These are phyloP conservation scores for Plasmodium cynomolgi DNA, from an alignment of 169 alveolate genomes.

Conservation along the genomic window DNA sequence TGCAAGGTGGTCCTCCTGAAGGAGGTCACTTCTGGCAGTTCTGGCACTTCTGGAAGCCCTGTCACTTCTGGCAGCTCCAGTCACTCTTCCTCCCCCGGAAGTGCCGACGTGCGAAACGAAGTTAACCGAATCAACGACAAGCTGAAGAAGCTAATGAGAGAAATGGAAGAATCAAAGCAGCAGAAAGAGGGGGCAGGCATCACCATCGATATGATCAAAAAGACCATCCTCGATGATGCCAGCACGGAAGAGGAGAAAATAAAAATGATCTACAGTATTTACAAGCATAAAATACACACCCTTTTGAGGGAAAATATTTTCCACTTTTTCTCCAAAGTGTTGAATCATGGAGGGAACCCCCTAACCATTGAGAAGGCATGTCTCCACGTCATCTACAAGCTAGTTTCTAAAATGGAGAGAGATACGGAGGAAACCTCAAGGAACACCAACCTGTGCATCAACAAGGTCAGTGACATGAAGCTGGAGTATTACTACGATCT, in stretches of 20 bases:
- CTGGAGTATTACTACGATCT: constrained; percentile 32
- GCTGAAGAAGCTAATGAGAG: not conserved
- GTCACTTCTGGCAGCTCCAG: not conserved
- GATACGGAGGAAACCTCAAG: constrained; percentile 2
- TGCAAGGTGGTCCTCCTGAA: constrained; percentile 20
- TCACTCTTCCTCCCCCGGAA: not conserved
- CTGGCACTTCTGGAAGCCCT: too few species aligned
- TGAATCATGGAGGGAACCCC: not conserved
- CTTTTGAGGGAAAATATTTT: constrained; percentile 38
- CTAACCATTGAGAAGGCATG: constrained; percentile 19
- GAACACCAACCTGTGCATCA: constrained; percentile 22
- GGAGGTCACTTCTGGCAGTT: not conserved
- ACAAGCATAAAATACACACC: constrained; percentile 30
- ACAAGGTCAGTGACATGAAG: constrained; percentile 19
- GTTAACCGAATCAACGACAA: constrained; percentile 35
- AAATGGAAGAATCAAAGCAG: constrained; percentile 1
- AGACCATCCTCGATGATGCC: not conserved
- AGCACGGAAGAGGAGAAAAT: constrained; percentile 27
- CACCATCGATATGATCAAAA: constrained; percentile 12
- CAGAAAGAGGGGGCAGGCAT: not conserved
- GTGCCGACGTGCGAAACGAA: not conserved
- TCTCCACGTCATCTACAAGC: constrained; percentile 20
- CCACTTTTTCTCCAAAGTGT: constrained; percentile 15
- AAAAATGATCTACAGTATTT: constrained; percentile 50
- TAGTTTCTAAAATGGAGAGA: constrained; percentile 26